Evolutionary conservation across 805 yeast genomes (phyloP), one percentile per base, ranked within the genome.

Genomic region (Lachancea waltii): DNA sequence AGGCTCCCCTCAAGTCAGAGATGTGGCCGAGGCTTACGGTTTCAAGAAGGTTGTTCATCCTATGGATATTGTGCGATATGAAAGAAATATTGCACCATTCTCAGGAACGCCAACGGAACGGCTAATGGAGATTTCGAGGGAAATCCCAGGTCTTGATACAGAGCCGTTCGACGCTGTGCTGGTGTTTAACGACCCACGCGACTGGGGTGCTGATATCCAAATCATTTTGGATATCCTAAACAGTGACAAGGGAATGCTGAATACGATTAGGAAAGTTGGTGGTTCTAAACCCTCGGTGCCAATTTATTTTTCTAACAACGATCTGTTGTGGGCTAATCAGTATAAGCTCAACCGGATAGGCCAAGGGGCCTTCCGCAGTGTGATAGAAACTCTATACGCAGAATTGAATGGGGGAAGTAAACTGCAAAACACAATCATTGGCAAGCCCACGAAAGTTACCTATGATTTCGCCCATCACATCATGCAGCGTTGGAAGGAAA

Each of bases 161-260:
- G 62, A 60, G 42, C 73, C 74, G 15, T 68, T 85, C 42, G 95
- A 86, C 46, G 89, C 87, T 2, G 68, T 89, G 1, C 62, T 89
- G 44, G 86, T 87, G 18, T 86, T 87, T 60, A 83, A 83, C 53
- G 97, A 89, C 58, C 87, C 96, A 3, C 67, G 95, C 42, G 96
- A 87, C 56, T 72, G 86, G 79, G 87, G 85, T 1, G 74, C 89
- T 1, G 97, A 87, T 57, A 51, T 80, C 7, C 97, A 87, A 63
- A 71, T 89, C 13, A 75, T 85, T 3, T 56, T 73, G 36, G 97
- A 87, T 50, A 51, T 84, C 24, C 64, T 87, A 38, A 75, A 76
- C 44, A 77, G 87, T 7, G 67, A 76, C 6, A 50, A 58, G 32
- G 95, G 95, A 0, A 46, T 58, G 31, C 49, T 81, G 15, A 90